Conservation (phyloP, 208 protist genomes). For the Acanthamoeba castellanii region DNA sequence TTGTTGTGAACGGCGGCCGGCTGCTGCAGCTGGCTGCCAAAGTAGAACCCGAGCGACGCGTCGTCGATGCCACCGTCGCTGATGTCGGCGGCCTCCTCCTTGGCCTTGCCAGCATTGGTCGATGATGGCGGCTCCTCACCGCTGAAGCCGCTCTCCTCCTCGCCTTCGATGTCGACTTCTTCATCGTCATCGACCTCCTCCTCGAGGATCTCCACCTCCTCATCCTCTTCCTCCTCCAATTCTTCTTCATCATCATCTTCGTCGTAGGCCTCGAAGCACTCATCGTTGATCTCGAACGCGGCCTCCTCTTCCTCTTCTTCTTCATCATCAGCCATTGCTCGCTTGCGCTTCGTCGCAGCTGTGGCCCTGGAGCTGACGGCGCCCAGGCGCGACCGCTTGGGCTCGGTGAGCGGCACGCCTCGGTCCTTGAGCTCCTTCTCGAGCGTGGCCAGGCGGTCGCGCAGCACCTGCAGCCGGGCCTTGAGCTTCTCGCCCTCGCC, state of each 20-base stretch:
- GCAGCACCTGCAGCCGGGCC: not conserved
- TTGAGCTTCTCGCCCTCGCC: constrained; percentile 49
- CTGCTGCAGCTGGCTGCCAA: not conserved
- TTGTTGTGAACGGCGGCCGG: not conserved
- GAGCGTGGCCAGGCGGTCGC: not conserved
- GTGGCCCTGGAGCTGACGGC: not conserved
- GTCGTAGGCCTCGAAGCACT: constrained; percentile 2
- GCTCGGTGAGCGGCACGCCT: constrained; percentile 1
- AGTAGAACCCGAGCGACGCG: not conserved
- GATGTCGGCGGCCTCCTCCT: too few species aligned
- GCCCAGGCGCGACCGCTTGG: not conserved
- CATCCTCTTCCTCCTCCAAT: not conserved
- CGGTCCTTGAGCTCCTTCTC: constrained; percentile 35
- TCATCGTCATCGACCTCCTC: not conserved
- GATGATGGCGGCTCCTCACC: not conserved
- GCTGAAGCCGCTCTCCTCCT: constrained; percentile 32
- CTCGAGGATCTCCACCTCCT: not conserved
- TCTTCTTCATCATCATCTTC: not conserved
- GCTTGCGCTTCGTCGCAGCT: constrained; percentile 1
- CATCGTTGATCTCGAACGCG: constrained; percentile 47
- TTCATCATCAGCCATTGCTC: not conserved
- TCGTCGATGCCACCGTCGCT: not conserved
- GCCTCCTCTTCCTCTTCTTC: constrained; percentile 26
- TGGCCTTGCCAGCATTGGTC: not conserved
- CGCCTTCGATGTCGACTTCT: not conserved